Percentiles rank a stretch among this genome's conserved stretches.
Evolutionary conservation across 805 yeast genomes (phyloP).

Genomic region (Kuraishia cidri): DNA sequence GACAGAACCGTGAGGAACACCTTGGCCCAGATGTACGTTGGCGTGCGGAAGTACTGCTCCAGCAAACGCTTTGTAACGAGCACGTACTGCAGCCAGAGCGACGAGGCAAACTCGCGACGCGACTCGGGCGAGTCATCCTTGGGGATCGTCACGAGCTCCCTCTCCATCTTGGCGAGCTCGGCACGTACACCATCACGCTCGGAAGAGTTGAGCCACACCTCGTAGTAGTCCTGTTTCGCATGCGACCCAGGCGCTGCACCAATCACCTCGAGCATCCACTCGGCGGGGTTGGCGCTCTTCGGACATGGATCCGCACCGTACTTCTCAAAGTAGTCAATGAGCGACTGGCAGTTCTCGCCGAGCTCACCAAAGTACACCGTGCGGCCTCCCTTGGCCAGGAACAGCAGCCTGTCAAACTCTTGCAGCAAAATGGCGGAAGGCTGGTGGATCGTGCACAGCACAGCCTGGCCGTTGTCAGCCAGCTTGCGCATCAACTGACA

Average conservation of each 20-base stretch:
- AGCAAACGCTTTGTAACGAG: slow-evolving; percentile 42
- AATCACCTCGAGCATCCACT: slow-evolving; percentile 85
- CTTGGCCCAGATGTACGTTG: slow-evolving; percentile 50
- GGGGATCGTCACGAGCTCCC: slow-evolving; percentile 34
- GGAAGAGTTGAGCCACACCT: slow-evolving; percentile 67
- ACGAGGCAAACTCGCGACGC: slow-evolving; percentile 32
- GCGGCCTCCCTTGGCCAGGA: slow-evolving; percentile 62
- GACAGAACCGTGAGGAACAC: slow-evolving; percentile 40
- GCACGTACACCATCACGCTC: slow-evolving; percentile 49
- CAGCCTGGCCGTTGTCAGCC: slow-evolving; percentile 45
- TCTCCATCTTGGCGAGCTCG: slow-evolving; percentile 60
- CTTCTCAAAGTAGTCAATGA: slow-evolving; percentile 58
- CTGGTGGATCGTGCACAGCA: slow-evolving; percentile 71
- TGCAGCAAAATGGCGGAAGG: slow-evolving; percentile 75
- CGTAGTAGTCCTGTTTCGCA: slow-evolving; percentile 62
- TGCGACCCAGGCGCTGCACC: slow-evolving; percentile 80
- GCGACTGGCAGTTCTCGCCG: slow-evolving; percentile 43
- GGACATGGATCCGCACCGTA: slow-evolving; percentile 66
- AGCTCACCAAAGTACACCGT: slow-evolving; percentile 72
- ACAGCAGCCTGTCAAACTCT: slow-evolving; percentile 69
- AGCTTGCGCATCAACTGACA: slow-evolving; percentile 41
- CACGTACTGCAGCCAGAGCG: slow-evolving; percentile 27
- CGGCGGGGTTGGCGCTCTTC: slow-evolving; percentile 69
- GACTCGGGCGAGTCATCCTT: slow-evolving; percentile 20
- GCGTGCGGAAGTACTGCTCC: slow-evolving; percentile 61